Percentiles rank a stretch among this genome's conserved stretches.
Evolutionary conservation across 2,329 filamentous ascomycete genomes (phyloP).

Genomic region (Fusarium sp.): DNA sequence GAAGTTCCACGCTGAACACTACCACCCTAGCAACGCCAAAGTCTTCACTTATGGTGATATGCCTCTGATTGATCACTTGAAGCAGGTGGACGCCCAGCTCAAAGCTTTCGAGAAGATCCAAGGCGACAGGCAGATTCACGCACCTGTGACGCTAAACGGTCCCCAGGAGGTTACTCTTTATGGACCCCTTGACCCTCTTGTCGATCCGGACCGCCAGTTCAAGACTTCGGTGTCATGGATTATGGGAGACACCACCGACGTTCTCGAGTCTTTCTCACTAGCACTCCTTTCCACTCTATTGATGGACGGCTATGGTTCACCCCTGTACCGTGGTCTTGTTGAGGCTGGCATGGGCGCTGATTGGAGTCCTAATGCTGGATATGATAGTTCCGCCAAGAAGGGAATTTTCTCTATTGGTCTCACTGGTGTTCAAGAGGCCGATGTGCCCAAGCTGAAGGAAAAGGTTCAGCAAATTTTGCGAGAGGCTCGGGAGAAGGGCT

Average conservation of each 20-base stretch:
- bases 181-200: slow-evolving; percentile 88
- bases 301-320: slow-evolving; percentile 95
- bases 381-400: slow-evolving; percentile 80
- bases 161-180: slow-evolving; percentile 77
- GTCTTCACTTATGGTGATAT: slow-evolving; percentile 96
- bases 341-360: slow-evolving; percentile 92
- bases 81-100: slow-evolving; percentile 81
- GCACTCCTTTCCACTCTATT: slow-evolving; percentile 85
- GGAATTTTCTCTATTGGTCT: slow-evolving; percentile 92
- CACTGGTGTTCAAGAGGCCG: slow-evolving; percentile 85
- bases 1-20: slow-evolving; percentile 90
- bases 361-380: slow-evolving; percentile 94
- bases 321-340: slow-evolving; percentile 88
- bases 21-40: slow-evolving; percentile 97
- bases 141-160: slow-evolving; percentile 78
- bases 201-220: slow-evolving; percentile 86
- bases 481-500: slow-evolving; percentile 79
- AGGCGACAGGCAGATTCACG: slow-evolving; percentile 79
- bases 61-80: slow-evolving; percentile 83
- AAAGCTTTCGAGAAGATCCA: slow-evolving; percentile 77
- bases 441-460: slow-evolving; percentile 81
- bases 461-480: slow-evolving; percentile 79
- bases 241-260: slow-evolving; percentile 83
- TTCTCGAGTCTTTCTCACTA: slow-evolving; percentile 89
- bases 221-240: slow-evolving; percentile 97